These are phyloP conservation scores for Pseudogymnoascus pannorum DNA, from an alignment of 2,329 filamentous ascomycete genomes.

Conservation along the genomic window DNA sequence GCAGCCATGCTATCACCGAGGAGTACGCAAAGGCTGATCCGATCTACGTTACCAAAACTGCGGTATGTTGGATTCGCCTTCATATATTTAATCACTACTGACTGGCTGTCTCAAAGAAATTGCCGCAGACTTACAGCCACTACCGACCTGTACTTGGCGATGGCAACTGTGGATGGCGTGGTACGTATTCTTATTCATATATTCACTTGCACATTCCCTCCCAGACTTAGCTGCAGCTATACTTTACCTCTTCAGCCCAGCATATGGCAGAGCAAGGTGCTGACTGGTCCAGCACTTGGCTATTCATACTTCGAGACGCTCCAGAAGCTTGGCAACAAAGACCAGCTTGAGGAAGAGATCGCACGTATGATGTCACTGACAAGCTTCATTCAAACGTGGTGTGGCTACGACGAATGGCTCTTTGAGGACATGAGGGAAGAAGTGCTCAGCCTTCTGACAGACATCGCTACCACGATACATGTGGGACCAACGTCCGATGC, in stretches of 20 bases:
- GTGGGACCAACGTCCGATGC: slow-evolving; percentile 39
- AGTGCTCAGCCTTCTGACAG: slow-evolving; percentile 59
- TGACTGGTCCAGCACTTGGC: slow-evolving; percentile 60
- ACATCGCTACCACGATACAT: slow-evolving; percentile 51
- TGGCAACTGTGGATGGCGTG: slow-evolving; percentile 96
- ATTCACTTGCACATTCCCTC: background rate
- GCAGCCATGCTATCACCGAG: slow-evolving; percentile 68
- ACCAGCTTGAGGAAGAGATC: slow-evolving; percentile 62
- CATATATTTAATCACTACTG: background rate
- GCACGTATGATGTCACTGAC: slow-evolving; percentile 65
- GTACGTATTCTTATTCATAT: slow-evolving; percentile 45
- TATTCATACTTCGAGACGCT: slow-evolving; percentile 91
- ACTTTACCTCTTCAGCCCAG: background rate
- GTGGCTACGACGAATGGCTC: slow-evolving; percentile 62
- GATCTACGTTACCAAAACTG: slow-evolving; percentile 78
- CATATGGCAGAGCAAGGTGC: slow-evolving; percentile 16
- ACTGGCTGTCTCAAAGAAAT: slow-evolving; percentile 44
- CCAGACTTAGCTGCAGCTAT: background rate
- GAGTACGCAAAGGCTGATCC: slow-evolving; percentile 88
- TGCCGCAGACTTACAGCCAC: slow-evolving; percentile 77
- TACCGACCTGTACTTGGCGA: slow-evolving; percentile 86
- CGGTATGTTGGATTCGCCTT: slow-evolving; percentile 47
- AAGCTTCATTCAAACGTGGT: slow-evolving; percentile 61
- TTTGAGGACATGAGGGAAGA: slow-evolving; percentile 81
- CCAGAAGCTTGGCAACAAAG: slow-evolving; percentile 56